Evolutionary conservation across 805 yeast genomes (phyloP).

Genomic region (Barnettozyma sucrosica): DNA sequence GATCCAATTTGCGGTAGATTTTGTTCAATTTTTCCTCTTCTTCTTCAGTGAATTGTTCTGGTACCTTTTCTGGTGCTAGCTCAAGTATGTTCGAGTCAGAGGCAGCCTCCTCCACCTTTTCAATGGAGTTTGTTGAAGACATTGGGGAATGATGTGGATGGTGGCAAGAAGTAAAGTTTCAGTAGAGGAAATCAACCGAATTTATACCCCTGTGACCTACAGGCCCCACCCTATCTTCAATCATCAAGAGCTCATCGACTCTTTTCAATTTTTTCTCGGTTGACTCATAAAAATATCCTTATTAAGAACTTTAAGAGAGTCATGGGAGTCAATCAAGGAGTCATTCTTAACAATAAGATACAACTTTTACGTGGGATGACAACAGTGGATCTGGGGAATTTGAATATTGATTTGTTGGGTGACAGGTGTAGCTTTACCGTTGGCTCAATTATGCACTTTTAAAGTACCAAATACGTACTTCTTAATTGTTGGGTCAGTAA

Average conservation of each 20-base stretch:
- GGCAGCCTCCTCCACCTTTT: background rate
- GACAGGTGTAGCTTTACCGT: no score
- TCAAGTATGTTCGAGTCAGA: constrained; percentile 8
- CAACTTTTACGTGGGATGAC: background rate
- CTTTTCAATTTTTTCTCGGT: background rate
- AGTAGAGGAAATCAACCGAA: background rate
- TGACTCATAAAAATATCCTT: constrained; percentile 9
- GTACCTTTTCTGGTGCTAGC: constrained; percentile 3
- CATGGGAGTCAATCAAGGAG: background rate
- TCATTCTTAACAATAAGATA: background rate
- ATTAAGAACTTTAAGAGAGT: constrained; percentile 11
- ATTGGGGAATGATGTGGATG: background rate
- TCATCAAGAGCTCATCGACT: background rate
- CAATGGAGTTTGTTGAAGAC: constrained; percentile 1
- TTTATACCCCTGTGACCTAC: background rate
- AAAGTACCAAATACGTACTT: no score
- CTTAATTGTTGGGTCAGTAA: no score
- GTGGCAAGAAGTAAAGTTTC: background rate
- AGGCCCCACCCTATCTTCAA: background rate
- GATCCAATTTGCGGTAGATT: constrained; percentile 58
- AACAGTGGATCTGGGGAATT: background rate
- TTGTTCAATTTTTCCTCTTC: constrained; percentile 39
- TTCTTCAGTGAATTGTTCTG: constrained; percentile 20
- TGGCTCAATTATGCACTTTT: background rate
- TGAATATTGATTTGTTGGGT: background rate